phyloP scores from a whole-genome alignment of 2,329 filamentous ascomycete genomes.

The Sphaerulina populicola region DNA sequence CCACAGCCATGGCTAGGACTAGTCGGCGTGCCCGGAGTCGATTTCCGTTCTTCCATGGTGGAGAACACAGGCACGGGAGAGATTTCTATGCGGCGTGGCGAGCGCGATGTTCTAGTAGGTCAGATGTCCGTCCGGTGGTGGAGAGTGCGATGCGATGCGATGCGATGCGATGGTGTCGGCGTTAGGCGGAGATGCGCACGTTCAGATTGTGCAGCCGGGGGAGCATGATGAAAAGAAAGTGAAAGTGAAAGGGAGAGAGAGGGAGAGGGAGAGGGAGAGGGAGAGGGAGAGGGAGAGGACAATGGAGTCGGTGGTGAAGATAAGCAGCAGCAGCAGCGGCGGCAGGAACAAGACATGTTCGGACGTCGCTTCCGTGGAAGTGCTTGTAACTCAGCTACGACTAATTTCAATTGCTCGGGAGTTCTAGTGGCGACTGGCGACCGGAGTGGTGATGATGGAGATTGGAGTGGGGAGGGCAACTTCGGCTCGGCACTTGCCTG shows the following conservation, averaged over 20 bases:
- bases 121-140: background rate
- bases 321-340: too few species aligned
- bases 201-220: background rate
- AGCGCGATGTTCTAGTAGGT: background rate
- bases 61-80: background rate
- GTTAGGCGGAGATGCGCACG: background rate
- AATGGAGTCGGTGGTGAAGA: too few species aligned
- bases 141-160: background rate
- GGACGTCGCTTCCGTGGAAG: too few species aligned
- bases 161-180: background rate
- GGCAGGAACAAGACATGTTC: too few species aligned
- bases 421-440: too few species aligned
- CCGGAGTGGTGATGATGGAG: too few species aligned
- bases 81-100: background rate
- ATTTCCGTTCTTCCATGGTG: slow-evolving; percentile 10
- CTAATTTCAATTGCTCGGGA: too few species aligned
- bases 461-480: too few species aligned
- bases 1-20: slow-evolving; percentile 6
- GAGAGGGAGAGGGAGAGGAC: too few species aligned
- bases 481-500: too few species aligned
- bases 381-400: too few species aligned
- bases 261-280: too few species aligned
- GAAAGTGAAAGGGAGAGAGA: background rate
- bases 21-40: slow-evolving; percentile 19
- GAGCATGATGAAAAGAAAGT: background rate